Evolutionary conservation across 306 rosid species (phyloP), one percentile per base, ranked within the genome.

Genomic region (Fragaria iinumae): DNA sequence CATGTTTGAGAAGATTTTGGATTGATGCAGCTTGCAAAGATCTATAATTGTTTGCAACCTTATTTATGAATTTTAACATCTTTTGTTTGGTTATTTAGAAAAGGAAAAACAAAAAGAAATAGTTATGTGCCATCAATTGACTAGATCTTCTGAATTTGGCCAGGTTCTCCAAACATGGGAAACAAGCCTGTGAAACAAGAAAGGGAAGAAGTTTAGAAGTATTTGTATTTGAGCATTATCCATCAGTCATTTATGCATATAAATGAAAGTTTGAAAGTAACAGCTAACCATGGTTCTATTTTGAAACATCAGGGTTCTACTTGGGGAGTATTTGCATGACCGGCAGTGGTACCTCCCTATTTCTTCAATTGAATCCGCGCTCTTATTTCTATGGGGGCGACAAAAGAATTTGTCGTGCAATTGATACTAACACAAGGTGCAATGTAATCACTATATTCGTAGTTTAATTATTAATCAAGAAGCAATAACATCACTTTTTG

Each of bases 111-210:
- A 11, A 25, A 23, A 36, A 3, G 2, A 18, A 11, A 20, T 12
- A 16, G 4, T 57, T 64, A 3, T 17, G 14, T 50, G 49, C 52
- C n/a, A 25, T 48, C 23, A 32, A 17, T 21, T 74, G 20, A 68
- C 74, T 11, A 16, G 50, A 76, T 60, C 9, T 38, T 75, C 45
- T 57, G 69, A n/a, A 75, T 43, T 41, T 11, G 38, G 11, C 32
- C 34, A 29, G 36, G 83, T 45, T 67, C 57, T 39, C 56, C 74
- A 52, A 73, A 74, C 84, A 91, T 89, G 97, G 97, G 95, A 81
- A 91, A 91, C 87, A 83, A 76, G 66, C 72, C 81, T 11, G 93
- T 38, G 38, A 91, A 88, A 84, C 91, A 80, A 82, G 77, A 17
- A 78, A 83, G 87, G 52, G 89, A 83, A 45, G 83, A 20, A 43